A percentile compares a stretch with the other conserved stretches of the same genome.
Evolutionary conservation across 257 asterid species (phyloP).

Genomic region (Leptodermis oblonga): DNA sequence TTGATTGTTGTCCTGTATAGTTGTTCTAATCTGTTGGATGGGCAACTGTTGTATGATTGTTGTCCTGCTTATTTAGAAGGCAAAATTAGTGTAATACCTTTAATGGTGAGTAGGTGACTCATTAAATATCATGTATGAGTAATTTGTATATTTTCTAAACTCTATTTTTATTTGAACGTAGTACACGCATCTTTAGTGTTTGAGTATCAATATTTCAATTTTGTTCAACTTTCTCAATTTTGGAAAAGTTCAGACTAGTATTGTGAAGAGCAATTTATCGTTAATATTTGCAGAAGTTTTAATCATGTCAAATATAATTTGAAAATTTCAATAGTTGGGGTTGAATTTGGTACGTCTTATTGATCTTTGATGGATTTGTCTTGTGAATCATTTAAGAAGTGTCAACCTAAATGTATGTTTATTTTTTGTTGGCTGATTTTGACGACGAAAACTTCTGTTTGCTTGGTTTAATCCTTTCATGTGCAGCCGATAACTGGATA

Average conservation of each 20-base stretch:
- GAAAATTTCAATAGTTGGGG: background rate
- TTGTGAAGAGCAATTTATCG: background rate
- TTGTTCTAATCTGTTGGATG: no score
- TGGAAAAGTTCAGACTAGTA: background rate
- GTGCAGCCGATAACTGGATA: conserved; percentile 24
- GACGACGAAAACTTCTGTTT: background rate
- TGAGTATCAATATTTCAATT: background rate
- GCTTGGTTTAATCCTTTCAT: background rate
- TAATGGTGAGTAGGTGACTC: background rate
- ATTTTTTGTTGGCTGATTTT: background rate
- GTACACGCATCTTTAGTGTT: background rate
- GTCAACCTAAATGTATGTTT: background rate
- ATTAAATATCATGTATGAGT: background rate
- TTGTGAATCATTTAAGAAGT: background rate
- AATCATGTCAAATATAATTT: background rate
- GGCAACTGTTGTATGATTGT: no score
- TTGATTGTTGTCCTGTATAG: background rate
- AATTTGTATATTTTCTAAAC: background rate
- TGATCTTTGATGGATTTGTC: background rate
- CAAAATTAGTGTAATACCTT: background rate
- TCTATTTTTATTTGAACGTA: background rate
- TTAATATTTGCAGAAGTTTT: background rate
- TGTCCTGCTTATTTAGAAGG: background rate
- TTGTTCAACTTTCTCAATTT: background rate
- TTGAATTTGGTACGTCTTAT: background rate